phyloP scores from a whole-genome alignment of 208 protist genomes.

The Trypanosoma rangeli region DNA sequence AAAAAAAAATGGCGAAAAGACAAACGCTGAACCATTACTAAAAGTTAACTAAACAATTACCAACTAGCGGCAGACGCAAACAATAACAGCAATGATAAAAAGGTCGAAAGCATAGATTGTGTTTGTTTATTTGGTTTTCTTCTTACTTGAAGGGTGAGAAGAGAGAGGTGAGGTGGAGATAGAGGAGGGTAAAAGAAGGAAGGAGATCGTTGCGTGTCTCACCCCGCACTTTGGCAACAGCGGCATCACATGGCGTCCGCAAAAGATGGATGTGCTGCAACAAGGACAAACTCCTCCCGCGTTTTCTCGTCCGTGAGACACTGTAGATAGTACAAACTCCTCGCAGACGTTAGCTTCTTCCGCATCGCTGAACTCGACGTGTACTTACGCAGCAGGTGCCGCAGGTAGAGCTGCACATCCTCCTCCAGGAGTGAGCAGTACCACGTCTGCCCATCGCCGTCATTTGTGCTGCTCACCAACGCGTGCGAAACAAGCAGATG shows the following conservation, averaged over 20 bases:
- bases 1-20: slow-evolving; percentile 1
- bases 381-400: slow-evolving; percentile 47
- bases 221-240: not conserved
- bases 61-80: too few species aligned
- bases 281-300: slow-evolving; percentile 59
- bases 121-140: too few species aligned
- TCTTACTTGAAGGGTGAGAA: too few species aligned
- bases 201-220: not conserved
- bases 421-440: slow-evolving; percentile 45
- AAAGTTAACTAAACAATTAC: too few species aligned
- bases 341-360: slow-evolving; percentile 34
- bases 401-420: slow-evolving; percentile 61
- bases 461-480: slow-evolving; percentile 18
- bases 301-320: slow-evolving; percentile 60
- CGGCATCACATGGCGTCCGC: slow-evolving; percentile 22
- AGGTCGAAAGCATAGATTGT: too few species aligned
- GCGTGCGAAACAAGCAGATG: slow-evolving; percentile 64
- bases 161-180: not conserved
- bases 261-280: slow-evolving; percentile 60
- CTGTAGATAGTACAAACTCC: slow-evolving; percentile 62
- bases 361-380: slow-evolving; percentile 40
- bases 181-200: not conserved
- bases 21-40: too few species aligned
- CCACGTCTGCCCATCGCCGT: not conserved
- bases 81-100: too few species aligned